Evolutionary conservation across 352 stramenopile species (phyloP).

Genomic region (Peronospora destructor): DNA sequence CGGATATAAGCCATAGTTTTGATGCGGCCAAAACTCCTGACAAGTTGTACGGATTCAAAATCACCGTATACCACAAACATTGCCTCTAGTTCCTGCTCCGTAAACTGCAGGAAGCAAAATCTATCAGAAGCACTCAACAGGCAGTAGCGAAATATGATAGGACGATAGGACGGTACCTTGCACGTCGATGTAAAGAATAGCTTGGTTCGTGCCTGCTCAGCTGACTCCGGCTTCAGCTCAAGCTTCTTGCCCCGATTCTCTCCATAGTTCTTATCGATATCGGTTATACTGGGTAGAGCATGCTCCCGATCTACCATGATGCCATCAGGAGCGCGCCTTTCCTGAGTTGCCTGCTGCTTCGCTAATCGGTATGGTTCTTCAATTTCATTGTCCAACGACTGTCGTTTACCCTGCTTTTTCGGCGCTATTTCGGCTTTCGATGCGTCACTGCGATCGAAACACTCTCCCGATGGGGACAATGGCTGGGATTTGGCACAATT

Average conservation of each 20-base stretch:
- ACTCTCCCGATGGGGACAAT: conserved; percentile 18
- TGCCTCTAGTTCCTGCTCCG: conserved; percentile 63
- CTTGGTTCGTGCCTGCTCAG: conserved; percentile 23
- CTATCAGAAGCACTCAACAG: conserved; percentile 1
- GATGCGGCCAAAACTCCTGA: conserved; percentile 71
- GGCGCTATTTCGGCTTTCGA: conserved; percentile 18
- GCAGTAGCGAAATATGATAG: not conserved
- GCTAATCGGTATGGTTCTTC: conserved; percentile 27
- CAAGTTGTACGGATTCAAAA: conserved; percentile 58
- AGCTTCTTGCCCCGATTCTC: conserved; percentile 19
- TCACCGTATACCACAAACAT: conserved; percentile 80
- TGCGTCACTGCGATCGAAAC: conserved; percentile 15
- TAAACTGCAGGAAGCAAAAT: conserved; percentile 41
- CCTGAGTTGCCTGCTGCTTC: conserved; percentile 39
- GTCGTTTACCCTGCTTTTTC: conserved; percentile 49
- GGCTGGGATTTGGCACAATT: conserved; percentile 1
- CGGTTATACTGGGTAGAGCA: conserved; percentile 3
- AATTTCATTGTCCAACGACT: conserved; percentile 37
- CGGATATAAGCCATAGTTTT: conserved; percentile 83
- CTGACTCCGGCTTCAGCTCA: conserved; percentile 11
- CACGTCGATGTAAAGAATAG: conserved; percentile 70
- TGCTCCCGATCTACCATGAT: conserved; percentile 5
- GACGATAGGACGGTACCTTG: conserved; percentile 29
- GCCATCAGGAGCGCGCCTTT: conserved; percentile 12
- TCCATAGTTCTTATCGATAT: conserved; percentile 12